A percentile compares a stretch with the other conserved stretches of the same genome.
These are phyloP conservation scores for Hypoxylon sp. DNA, from an alignment of 2,329 filamentous ascomycete species.

Conservation along the genomic window DNA sequence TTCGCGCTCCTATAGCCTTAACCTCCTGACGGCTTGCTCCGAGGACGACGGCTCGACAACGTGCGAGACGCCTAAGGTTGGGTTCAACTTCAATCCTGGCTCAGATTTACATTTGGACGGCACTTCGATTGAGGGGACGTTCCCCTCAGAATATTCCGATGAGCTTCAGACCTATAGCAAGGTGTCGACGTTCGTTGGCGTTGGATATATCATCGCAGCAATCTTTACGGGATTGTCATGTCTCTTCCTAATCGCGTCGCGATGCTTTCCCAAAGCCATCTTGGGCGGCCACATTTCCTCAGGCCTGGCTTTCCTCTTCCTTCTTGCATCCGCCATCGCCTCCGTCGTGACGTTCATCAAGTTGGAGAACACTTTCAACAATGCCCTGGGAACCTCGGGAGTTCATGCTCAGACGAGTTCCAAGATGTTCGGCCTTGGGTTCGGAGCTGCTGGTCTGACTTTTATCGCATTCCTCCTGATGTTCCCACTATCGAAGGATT, in stretches of 20 bases:
- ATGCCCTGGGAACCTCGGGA: constrained; percentile 45
- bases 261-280: constrained; percentile 34
- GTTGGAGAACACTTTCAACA: constrained; percentile 48
- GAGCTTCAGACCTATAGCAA: constrained; percentile 49
- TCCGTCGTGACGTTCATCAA: constrained; percentile 47
- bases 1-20: constrained; percentile 50
- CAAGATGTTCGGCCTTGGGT: constrained; percentile 48
- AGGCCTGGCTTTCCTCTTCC: constrained; percentile 45
- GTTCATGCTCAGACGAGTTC: constrained; percentile 44
- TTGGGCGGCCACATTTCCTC: constrained; percentile 41
- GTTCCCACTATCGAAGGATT: background rate
- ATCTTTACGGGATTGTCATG: constrained; percentile 45
- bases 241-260: constrained; percentile 41
- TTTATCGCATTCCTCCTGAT: constrained; percentile 36
- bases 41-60: constrained; percentile 41
- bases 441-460: constrained; percentile 46
- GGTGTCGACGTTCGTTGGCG: constrained; percentile 49
- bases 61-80: constrained; percentile 50
- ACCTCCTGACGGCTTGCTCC: constrained; percentile 53
- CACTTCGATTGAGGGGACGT: constrained; percentile 43
- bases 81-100: constrained; percentile 52
- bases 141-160: constrained; percentile 40
- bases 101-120: constrained; percentile 50
- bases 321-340: constrained; percentile 49
- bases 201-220: constrained; percentile 50